Percentiles rank a stretch among this genome's conserved stretches.
These are phyloP conservation scores for Phycomyces blakesleeanus DNA, from an alignment of 192 early-diverging fungal species.

Conservation along the genomic window DNA sequence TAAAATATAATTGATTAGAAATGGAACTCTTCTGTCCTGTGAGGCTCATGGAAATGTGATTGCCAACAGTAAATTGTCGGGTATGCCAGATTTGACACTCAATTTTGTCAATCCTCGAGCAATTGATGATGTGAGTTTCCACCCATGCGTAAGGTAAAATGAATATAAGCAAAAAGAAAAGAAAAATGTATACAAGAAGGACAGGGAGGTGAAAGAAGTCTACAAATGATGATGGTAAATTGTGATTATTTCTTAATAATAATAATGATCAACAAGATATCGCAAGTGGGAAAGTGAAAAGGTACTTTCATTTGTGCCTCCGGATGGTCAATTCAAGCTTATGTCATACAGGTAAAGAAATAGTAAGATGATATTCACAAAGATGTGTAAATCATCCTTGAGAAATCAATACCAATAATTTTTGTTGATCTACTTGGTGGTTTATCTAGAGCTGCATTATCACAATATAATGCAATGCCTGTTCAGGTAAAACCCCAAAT, in stretches of 20 bases:
- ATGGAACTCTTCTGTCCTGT: constrained; percentile 67
- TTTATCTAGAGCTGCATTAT: constrained; percentile 50
- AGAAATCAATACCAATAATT: too few relatives aligned
- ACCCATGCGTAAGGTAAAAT: constrained; percentile 85
- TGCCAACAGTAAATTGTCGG: constrained; percentile 75
- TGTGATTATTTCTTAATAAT: not conserved
- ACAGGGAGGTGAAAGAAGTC: too few relatives aligned
- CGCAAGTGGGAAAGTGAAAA: constrained; percentile 77
- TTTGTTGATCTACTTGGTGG: too few relatives aligned
- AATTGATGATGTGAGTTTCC: constrained; percentile 83
- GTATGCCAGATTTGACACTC: constrained; percentile 88
- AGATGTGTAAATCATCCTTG: too few relatives aligned
- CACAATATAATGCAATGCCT: constrained; percentile 53
- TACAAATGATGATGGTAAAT: not conserved
- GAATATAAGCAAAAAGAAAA: too few relatives aligned
- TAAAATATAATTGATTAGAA: constrained; percentile 25
- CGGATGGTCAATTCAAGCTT: constrained; percentile 88
- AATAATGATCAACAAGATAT: constrained; percentile 37
- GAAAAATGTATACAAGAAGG: too few relatives aligned
- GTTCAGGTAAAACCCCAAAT: constrained; percentile 62
- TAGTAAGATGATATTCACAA: not conserved
- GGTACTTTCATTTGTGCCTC: constrained; percentile 86
- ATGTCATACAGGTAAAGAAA: constrained; percentile 66
- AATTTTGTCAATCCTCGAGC: constrained; percentile 63
- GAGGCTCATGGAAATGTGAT: constrained; percentile 78